Evolutionary conservation across 78 protist genomes (phyloP).

Genomic region (Cavenderia fasciculata): DNA sequence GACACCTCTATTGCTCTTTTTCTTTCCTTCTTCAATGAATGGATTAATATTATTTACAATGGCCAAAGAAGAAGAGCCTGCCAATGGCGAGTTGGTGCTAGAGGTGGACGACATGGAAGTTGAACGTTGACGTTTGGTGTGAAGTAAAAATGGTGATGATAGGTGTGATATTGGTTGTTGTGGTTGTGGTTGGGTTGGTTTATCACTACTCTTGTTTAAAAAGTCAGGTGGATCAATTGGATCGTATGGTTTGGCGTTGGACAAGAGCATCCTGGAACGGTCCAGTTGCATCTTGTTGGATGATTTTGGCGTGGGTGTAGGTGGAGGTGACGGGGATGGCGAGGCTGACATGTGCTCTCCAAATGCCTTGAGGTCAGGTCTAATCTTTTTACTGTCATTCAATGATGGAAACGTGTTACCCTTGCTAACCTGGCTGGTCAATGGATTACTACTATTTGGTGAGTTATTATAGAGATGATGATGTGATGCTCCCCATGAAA

Average conservation of each 20-base stretch:
- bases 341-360: not conserved
- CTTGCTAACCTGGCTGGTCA: not conserved
- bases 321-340: constrained; percentile 78
- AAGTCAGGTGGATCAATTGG: constrained; percentile 1
- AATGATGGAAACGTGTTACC: constrained; percentile 21
- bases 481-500: constrained; percentile 11
- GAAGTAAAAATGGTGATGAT: not conserved
- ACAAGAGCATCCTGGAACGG: not conserved
- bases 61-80: too few species aligned
- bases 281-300: not conserved
- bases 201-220: too few species aligned
- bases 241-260: constrained; percentile 15
- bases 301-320: constrained; percentile 46
- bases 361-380: constrained; percentile 72
- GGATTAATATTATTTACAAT: constrained; percentile 50
- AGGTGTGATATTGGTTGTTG: not conserved
- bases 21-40: constrained; percentile 11
- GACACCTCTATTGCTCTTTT: too few species aligned
- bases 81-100: not conserved
- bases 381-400: constrained; percentile 13
- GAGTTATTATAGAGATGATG: too few species aligned
- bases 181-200: not conserved
- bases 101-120: constrained; percentile 38
- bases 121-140: constrained; percentile 27
- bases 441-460: not conserved